A percentile compares a stretch with the other conserved stretches of the same genome.
phyloP scores from a whole-genome alignment of 2,329 filamentous ascomycete genomes.

The Penicillium decumbens region DNA sequence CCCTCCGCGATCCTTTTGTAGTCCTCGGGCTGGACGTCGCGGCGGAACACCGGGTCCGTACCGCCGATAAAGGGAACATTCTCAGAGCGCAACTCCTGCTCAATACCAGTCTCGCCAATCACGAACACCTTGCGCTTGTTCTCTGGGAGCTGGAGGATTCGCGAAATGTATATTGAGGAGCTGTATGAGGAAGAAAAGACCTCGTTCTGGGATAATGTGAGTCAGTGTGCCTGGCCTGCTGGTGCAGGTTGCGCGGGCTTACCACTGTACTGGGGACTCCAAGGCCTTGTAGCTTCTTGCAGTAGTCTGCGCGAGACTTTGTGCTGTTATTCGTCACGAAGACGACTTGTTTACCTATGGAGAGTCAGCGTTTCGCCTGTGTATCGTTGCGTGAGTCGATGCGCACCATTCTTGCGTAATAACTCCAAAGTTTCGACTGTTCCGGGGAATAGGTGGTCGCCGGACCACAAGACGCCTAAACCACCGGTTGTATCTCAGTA shows the following conservation, averaged over 20 bases:
- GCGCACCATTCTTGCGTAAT: conserved; percentile 70
- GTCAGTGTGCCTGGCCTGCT: not conserved
- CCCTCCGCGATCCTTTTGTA: conserved; percentile 68
- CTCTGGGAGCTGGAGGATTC: conserved; percentile 73
- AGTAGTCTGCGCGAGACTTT: conserved; percentile 88
- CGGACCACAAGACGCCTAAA: conserved; percentile 92
- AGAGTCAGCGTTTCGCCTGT: conserved; percentile 4
- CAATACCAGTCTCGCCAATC: conserved; percentile 84
- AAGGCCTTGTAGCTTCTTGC: conserved; percentile 78
- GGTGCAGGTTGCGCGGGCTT: conserved; percentile 15
- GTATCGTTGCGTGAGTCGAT: not conserved
- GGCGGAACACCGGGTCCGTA: conserved; percentile 71
- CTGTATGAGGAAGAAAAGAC: conserved; percentile 96
- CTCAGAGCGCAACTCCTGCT: conserved; percentile 78
- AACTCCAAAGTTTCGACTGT: conserved; percentile 80
- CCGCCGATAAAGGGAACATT: conserved; percentile 77
- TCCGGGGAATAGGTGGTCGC: conserved; percentile 80
- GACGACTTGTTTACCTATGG: conserved; percentile 76
- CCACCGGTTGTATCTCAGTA: conserved; percentile 35
- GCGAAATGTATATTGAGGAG: conserved; percentile 88
- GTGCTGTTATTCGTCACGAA: conserved; percentile 99
- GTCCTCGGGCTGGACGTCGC: conserved; percentile 75
- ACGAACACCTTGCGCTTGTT: conserved; percentile 92
- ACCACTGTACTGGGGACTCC: conserved; percentile 71
- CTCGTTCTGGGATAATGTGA: conserved; percentile 59